Evolutionary conservation across 2,329 filamentous ascomycete genomes (phyloP).

Genomic region (Didymella lethalis): DNA sequence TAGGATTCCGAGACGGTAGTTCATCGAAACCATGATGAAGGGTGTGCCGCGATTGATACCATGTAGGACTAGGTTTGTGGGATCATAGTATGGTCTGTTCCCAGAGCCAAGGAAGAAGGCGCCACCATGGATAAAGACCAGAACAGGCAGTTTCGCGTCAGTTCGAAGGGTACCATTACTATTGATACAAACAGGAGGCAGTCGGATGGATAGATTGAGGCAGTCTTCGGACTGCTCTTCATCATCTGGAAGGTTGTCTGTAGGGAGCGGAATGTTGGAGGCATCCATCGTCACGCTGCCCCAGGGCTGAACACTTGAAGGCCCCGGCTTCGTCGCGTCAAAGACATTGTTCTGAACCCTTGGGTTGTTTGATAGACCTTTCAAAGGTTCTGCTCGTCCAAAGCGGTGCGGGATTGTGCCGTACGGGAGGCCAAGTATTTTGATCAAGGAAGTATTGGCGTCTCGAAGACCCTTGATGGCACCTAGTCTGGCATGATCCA

Average conservation of each 20-base stretch:
- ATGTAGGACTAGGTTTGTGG: conserved; percentile 27
- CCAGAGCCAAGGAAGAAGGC: conserved; percentile 59
- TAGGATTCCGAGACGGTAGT: conserved; percentile 39
- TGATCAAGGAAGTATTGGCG: conserved; percentile 14
- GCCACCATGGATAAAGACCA: conserved; percentile 63
- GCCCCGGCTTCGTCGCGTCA: conserved; percentile 24
- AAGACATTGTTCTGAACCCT: conserved; percentile 15
- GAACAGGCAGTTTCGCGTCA: conserved; percentile 54
- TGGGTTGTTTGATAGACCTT: neutral
- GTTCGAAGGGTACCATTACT: conserved; percentile 34
- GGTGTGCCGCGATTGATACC: conserved; percentile 17
- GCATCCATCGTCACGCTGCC: conserved; percentile 27
- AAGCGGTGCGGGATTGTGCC: conserved; percentile 25
- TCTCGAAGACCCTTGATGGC: conserved; percentile 21
- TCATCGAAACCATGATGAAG: conserved; percentile 21
- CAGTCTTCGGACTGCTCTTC: conserved; percentile 49
- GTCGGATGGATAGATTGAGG: conserved; percentile 53
- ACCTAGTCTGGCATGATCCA: conserved; percentile 22
- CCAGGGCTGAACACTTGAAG: conserved; percentile 29
- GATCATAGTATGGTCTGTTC: conserved; percentile 61
- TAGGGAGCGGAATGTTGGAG: conserved; percentile 28
- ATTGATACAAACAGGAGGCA: conserved; percentile 52
- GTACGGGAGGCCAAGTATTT: conserved; percentile 24
- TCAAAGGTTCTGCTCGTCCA: conserved; percentile 20
- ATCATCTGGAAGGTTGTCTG: conserved; percentile 24